Evolutionary conservation across 257 asterid species (phyloP), one percentile per base, ranked within the genome.

Genomic region (Jacaranda mimosifolia): DNA sequence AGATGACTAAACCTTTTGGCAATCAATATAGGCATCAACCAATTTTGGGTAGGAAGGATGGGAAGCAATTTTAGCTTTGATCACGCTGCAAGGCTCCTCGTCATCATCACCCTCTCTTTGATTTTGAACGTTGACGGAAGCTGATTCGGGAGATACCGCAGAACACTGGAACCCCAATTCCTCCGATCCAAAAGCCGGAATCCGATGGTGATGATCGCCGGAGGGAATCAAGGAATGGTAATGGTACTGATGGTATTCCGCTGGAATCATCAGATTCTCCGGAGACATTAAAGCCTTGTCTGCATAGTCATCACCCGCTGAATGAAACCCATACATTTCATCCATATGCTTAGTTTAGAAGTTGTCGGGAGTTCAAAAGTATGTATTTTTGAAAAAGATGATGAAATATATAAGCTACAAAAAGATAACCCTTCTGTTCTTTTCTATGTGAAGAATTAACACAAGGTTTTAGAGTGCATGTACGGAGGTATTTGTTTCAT

Each of bases 11-110:
- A 91, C 97, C 97, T 91, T 89, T 17, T 88, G 89, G 77, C 92
- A 91, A 49, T 88, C 87, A 57, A 91, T 79, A 72, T 76, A 85
- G 74, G 92, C 85, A 7, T 81, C 76, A 14, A 91, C 83, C 74
- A 91, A 74, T 55, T 84, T 89, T 13, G 95, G 63, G 73, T 85
- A 91, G 13, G 63, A 80, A 38, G 91, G 97, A 70, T 91, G 95
- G 4, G 92, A 81, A 51, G 93, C 88, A 45, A 91, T 85, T 69
- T 79, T 89, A 9, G 89, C 89, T 82, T 72, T 86, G 9, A 84
- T 80, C 17, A 19, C 63, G 32, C 11, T 21, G 10, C 52, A 72
- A 66, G 42, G 77, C 32, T 68, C 68, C 15, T 53, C 73, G 8
- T 66, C 76, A 1, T 78, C 83, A 4, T 17, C 79, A 5, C 18